Evolutionary conservation across 2,329 filamentous ascomycete genomes (phyloP).

Genomic region (Xylogone sp.): DNA sequence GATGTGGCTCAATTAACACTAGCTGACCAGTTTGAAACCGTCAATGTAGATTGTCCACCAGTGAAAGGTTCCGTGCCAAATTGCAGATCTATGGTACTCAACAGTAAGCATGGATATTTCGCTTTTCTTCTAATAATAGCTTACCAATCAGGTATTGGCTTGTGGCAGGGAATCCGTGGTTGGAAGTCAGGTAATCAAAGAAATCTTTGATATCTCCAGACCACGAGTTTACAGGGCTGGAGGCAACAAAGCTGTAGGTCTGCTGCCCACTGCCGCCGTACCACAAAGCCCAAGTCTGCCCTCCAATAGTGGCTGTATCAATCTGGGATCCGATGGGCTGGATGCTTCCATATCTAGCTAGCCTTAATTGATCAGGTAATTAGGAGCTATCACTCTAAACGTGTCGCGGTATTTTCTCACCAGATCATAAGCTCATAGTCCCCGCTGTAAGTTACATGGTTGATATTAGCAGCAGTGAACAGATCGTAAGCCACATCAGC

Average conservation of each 20-base stretch:
- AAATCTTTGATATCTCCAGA: constrained; percentile 55
- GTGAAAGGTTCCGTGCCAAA: neutral
- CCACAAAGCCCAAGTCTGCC: constrained; percentile 52
- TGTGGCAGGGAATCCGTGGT: constrained; percentile 38
- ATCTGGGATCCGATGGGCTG: neutral
- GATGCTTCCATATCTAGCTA: neutral
- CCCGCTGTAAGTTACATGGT: constrained; percentile 35
- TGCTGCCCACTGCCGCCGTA: constrained; percentile 53
- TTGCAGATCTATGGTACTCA: neutral
- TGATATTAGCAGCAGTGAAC: constrained; percentile 50
- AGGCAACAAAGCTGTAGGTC: constrained; percentile 54
- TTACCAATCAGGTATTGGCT: neutral
- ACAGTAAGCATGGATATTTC: neutral
- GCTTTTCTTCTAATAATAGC: neutral
- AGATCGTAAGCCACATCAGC: constrained; percentile 60
- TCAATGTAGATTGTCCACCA: neutral
- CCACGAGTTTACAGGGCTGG: constrained; percentile 44
- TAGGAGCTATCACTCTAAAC: neutral
- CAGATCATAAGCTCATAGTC: constrained; percentile 65
- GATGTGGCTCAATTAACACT: neutral
- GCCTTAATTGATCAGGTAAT: neutral
- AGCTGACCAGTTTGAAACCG: neutral
- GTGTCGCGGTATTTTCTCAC: constrained; percentile 32
- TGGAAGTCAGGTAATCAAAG: constrained; percentile 48
- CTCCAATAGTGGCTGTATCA: constrained; percentile 25